Conservation (phyloP, 768 basidiomycete genomes). For the Ephemerocybe angulata region DNA sequence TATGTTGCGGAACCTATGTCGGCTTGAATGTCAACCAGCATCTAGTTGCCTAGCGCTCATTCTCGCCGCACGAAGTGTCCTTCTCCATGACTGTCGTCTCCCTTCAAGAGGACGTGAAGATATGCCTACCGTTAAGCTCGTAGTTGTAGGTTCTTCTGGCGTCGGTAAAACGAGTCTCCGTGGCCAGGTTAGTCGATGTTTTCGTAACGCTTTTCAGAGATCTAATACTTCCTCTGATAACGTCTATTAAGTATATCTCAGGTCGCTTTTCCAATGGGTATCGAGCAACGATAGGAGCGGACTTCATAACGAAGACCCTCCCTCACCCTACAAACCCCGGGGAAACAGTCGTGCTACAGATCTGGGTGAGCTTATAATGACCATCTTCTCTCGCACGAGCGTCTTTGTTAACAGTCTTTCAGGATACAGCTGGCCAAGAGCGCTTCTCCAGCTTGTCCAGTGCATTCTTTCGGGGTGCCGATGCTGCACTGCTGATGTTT, state of each 20-base stretch:
- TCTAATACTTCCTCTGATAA: not conserved
- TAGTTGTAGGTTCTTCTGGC: conserved; percentile 76
- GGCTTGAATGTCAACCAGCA: not conserved
- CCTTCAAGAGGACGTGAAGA: conserved; percentile 13
- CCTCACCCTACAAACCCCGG: conserved; percentile 53
- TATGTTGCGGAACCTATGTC: not conserved
- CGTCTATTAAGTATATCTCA: conserved; percentile 59
- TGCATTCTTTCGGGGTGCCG: conserved; percentile 83
- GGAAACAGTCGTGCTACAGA: conserved; percentile 65
- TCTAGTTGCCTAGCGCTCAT: not conserved
- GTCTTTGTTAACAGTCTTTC: not conserved
- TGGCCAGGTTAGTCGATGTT: conserved; percentile 55
- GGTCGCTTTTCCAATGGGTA: conserved; percentile 74
- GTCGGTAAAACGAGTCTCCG: conserved; percentile 84
- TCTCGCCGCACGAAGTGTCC: conserved; percentile 1
- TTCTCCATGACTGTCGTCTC: conserved; percentile 9
- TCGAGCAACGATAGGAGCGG: conserved; percentile 84
- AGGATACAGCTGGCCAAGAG: conserved; percentile 89
- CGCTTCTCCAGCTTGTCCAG: conserved; percentile 78
- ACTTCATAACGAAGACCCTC: conserved; percentile 77
- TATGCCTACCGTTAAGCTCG: conserved; percentile 77
- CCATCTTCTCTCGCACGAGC: conserved; percentile 3
- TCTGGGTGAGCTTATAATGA: conserved; percentile 36
- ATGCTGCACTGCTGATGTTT: conserved; percentile 78
- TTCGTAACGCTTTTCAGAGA: not conserved